phyloP scores from a whole-genome alignment of 441 rosid genomes.

The Kokia cookei region DNA sequence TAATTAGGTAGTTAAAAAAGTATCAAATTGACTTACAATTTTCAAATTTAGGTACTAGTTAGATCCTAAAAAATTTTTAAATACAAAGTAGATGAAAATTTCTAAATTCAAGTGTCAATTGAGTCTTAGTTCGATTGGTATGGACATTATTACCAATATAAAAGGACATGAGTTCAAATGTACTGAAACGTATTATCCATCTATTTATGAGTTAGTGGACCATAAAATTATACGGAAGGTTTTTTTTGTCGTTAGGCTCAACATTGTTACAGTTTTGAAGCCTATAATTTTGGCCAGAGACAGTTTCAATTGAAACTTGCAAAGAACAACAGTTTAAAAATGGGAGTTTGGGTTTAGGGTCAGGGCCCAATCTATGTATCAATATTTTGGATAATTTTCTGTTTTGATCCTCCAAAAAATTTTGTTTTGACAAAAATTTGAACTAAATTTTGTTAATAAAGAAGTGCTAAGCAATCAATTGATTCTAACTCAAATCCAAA shows the following conservation, averaged over 20 bases:
- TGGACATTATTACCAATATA: too few relatives aligned
- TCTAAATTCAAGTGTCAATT: too few relatives aligned
- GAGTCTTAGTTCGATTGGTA: too few relatives aligned
- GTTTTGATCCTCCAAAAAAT: too few relatives aligned
- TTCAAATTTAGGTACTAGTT: too few relatives aligned
- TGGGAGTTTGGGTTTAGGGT: neutral
- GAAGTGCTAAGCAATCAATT: neutral
- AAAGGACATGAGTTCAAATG: too few relatives aligned
- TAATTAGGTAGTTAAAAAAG: too few relatives aligned
- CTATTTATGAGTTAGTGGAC: neutral
- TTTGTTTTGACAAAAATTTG: neutral
- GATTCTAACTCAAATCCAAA: too few relatives aligned
- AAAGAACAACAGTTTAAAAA: neutral
- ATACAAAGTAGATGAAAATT: too few relatives aligned
- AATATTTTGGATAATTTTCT: neutral
- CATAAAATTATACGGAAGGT: neutral
- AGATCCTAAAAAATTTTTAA: too few relatives aligned
- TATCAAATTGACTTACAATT: too few relatives aligned
- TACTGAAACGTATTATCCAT: too few relatives aligned
- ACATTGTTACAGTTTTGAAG: neutral
- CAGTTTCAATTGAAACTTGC: neutral
- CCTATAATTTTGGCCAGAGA: neutral
- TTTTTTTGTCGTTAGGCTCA: neutral
- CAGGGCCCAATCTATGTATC: neutral
- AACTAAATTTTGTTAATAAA: neutral